Percentiles rank a stretch among this genome's conserved stretches.
These are phyloP conservation scores for Rhynchospora breviuscula DNA, from an alignment of 176 grass and related monocot genomes.

Conservation along the genomic window DNA sequence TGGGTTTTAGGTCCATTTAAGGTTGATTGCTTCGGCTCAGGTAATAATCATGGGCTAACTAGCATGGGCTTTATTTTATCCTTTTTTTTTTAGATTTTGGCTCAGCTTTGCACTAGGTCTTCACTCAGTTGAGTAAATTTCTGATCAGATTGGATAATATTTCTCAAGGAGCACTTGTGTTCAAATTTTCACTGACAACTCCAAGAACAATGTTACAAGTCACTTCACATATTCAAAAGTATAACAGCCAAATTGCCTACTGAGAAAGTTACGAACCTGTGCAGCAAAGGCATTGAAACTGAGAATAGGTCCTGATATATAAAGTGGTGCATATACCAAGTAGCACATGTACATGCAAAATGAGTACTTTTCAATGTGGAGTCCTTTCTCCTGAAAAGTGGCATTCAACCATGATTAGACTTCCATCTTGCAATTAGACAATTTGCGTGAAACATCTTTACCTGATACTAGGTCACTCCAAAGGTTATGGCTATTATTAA, in stretches of 20 bases:
- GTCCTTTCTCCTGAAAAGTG: slow-evolving; percentile 56
- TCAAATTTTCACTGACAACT: not conserved
- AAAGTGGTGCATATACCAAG: slow-evolving; percentile 85
- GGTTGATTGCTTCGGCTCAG: not conserved
- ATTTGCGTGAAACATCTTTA: slow-evolving; percentile 4
- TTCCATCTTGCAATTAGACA: not conserved
- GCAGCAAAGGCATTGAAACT: slow-evolving; percentile 88
- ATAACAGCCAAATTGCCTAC: not conserved
- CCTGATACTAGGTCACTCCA: not conserved
- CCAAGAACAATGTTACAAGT: not conserved
- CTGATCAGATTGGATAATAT: not conserved
- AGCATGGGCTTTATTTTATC: not conserved
- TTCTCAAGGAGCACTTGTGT: not conserved
- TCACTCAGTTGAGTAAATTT: not conserved
- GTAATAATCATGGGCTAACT: not conserved
- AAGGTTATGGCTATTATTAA: not conserved
- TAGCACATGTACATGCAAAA: slow-evolving; percentile 83
- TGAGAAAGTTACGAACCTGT: slow-evolving; percentile 49
- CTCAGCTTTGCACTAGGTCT: not conserved
- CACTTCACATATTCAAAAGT: not conserved
- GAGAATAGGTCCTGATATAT: slow-evolving; percentile 89
- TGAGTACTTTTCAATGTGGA: slow-evolving; percentile 62
- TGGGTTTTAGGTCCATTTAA: not conserved
- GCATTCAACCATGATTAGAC: not conserved
- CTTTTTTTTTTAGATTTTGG: not conserved